These are phyloP conservation scores for Lachnellula arida DNA, from an alignment of 2,329 filamentous ascomycete species.

Conservation along the genomic window DNA sequence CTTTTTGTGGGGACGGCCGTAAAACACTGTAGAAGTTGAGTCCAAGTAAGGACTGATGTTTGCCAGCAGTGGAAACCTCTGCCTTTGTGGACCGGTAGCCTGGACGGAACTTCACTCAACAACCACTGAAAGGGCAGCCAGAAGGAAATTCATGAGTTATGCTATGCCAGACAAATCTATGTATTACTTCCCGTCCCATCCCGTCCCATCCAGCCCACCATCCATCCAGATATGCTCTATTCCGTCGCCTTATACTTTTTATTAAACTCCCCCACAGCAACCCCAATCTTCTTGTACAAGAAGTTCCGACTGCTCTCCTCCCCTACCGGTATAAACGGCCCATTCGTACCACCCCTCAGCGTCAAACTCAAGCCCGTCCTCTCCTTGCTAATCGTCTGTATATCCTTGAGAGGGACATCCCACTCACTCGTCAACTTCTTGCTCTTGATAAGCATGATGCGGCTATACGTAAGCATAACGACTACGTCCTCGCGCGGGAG, in stretches of 20 bases:
- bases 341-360: constrained; percentile 84
- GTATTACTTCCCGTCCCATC: no score
- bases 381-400: constrained; percentile 97
- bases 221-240: constrained; percentile 9
- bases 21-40: no score
- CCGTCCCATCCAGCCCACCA: no score
- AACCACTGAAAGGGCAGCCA: no score
- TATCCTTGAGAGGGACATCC: constrained; percentile 93
- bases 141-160: no score
- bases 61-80: no score
- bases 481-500: constrained; percentile 83
- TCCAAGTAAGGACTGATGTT: no score
- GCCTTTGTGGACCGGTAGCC: no score
- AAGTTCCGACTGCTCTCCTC: constrained; percentile 70
- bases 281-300: constrained; percentile 59
- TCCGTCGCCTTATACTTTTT: constrained; percentile 43
- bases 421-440: constrained; percentile 85
- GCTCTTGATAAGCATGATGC: constrained; percentile 86
- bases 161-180: no score
- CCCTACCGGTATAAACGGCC: constrained; percentile 90
- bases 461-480: constrained; percentile 80
- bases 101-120: no score
- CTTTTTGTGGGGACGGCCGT: no score
- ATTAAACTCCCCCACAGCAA: constrained; percentile 65
- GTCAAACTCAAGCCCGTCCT: constrained; percentile 87